Base-by-base conservation (phyloP, 495 filamentous ascomycete species). In the Glutinoglossum americanum region DNA sequence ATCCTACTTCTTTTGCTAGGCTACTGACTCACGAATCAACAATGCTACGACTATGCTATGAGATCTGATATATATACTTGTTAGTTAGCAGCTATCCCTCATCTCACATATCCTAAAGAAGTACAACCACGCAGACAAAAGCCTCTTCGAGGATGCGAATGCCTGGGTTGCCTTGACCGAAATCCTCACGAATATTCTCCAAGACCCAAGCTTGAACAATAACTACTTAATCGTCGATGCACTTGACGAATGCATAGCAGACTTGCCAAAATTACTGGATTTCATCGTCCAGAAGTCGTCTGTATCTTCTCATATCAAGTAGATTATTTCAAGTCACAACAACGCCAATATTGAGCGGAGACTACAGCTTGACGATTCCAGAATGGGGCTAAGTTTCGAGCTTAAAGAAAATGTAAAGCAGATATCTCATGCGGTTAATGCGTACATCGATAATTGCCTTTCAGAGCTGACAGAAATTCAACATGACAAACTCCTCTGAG, bases 181-280 rank as follows among this genome's bases (percentile, higher is more conserved):
- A 3, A 68, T 73, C 26, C 62, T 72, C 13, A 57, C 30, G 5
- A 47, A 39, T 13, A 69, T 73, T 9, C 51, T 74, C 33, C 45
- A 65, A 35, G 70, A 72, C 49, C 51, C 60, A 13, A 56, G 27
- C 19, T 25, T 68, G 13, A 15, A 58, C 0, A 45, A 0, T 0
- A 62, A 64, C 0, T 68, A 63, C 60, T 45, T 74, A 10, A 57
- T 77, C 1, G 64, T 77, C 48, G 73, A 79, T 60, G 73, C 73
- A 1, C 54, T 78, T 7, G 72, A 76, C 61, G 75, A 78, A 62
- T 76, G 72, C 54, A 61, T 59, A 8, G 51, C 35, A 7, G 66
- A 63, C 32, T 57, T 64, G 53, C n/a, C 45, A 3, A 30, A 64
- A 7, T 63, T 73, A 53, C 62, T 73, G 60, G 13, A 65, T 7